These are phyloP conservation scores for Sarocladiaceae sp. DNA, from an alignment of 2,329 filamentous ascomycete species.

Conservation along the genomic window DNA sequence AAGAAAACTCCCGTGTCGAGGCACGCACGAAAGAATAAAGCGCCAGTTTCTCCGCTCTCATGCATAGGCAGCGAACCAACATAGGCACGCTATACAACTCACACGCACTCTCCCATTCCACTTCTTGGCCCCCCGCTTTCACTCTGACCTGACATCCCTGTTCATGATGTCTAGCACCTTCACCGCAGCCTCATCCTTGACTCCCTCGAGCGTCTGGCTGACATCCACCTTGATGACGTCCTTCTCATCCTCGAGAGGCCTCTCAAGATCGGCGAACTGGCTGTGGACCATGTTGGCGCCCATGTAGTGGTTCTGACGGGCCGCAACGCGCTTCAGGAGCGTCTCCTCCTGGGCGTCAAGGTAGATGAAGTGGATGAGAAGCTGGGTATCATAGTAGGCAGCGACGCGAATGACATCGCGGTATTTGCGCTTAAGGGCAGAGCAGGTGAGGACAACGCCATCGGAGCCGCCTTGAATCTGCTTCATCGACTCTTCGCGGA, in stretches of 20 bases:
- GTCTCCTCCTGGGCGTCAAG: constrained; percentile 71
- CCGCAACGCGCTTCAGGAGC: constrained; percentile 67
- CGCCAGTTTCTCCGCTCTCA: constrained; percentile 7
- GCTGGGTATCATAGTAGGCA: constrained; percentile 64
- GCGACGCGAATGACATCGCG: constrained; percentile 83
- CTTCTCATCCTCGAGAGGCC: constrained; percentile 61
- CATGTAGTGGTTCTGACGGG: constrained; percentile 86
- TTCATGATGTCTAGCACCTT: constrained; percentile 49
- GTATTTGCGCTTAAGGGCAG: constrained; percentile 94
- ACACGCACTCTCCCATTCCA: background rate
- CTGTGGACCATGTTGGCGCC: constrained; percentile 91
- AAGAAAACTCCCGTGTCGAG: background rate
- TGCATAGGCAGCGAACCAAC: background rate
- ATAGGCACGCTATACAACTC: background rate
- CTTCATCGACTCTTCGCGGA: constrained; percentile 62
- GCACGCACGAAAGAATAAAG: background rate
- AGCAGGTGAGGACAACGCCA: constrained; percentile 93
- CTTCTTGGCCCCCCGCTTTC: background rate
- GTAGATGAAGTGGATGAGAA: constrained; percentile 90
- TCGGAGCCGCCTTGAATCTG: constrained; percentile 50
- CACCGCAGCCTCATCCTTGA: constrained; percentile 53
- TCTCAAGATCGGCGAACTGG: constrained; percentile 84
- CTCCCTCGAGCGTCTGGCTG: constrained; percentile 49
- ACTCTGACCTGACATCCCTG: constrained; percentile 12
- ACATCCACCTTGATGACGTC: constrained; percentile 71